Evolutionary conservation across 306 rosid species (phyloP).

Genomic region (Ziziphus jujuba): DNA sequence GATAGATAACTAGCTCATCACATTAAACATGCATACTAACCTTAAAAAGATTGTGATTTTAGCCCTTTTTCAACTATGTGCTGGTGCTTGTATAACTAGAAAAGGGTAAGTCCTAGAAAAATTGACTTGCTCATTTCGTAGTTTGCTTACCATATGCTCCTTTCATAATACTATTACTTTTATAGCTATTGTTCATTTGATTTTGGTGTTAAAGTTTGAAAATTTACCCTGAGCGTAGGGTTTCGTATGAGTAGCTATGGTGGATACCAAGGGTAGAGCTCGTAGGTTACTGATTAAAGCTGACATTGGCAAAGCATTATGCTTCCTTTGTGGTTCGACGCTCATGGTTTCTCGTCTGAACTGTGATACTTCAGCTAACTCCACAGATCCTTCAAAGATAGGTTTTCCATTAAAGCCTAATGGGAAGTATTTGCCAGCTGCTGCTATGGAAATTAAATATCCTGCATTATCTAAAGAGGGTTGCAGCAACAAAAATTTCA

Average conservation of each 20-base stretch:
- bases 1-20: no score
- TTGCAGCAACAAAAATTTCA: slow-evolving; percentile 29
- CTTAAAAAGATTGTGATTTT: no score
- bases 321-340: slow-evolving; percentile 90
- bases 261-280: slow-evolving; percentile 68
- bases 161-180: no score
- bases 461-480: slow-evolving; percentile 26
- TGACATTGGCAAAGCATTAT: slow-evolving; percentile 69
- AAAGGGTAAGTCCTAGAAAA: no score
- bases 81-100: no score
- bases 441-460: slow-evolving; percentile 30
- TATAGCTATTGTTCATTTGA: background rate
- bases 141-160: no score
- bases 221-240: slow-evolving; percentile 46
- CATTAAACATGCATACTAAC: no score
- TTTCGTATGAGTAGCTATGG: slow-evolving; percentile 74
- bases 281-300: slow-evolving; percentile 75
- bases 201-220: slow-evolving; percentile 24
- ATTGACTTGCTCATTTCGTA: no score
- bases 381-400: slow-evolving; percentile 37
- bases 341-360: slow-evolving; percentile 76
- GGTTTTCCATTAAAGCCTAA: slow-evolving; percentile 40
- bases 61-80: no score
- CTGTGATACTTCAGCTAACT: slow-evolving; percentile 37
- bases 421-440: slow-evolving; percentile 32